phyloP scores from a whole-genome alignment of 371 early-diverging fungal species.

The Quaeritorhiza haematococci region DNA sequence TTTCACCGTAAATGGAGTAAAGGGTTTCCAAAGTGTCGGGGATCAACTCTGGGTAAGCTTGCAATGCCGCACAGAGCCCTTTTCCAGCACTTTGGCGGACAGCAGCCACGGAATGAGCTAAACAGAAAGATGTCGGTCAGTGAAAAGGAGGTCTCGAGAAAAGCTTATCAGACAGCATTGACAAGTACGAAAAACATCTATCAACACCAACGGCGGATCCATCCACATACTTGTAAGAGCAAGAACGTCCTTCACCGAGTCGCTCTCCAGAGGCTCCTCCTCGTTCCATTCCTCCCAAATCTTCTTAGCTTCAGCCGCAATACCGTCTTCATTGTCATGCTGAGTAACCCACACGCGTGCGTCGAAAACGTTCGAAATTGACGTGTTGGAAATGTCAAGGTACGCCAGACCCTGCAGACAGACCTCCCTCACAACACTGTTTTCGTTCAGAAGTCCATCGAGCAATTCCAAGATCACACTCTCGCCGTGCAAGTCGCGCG shows the following conservation, averaged over 20 bases:
- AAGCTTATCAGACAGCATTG: background rate
- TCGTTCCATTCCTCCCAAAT: constrained; percentile 63
- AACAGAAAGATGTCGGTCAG: background rate
- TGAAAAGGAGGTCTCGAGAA: background rate
- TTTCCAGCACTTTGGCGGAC: constrained; percentile 69
- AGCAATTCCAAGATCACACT: constrained; percentile 45
- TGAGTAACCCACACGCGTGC: constrained; percentile 31
- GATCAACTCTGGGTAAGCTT: constrained; percentile 16
- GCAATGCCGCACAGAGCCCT: constrained; percentile 46
- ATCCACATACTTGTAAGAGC: constrained; percentile 37
- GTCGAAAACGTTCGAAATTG: constrained; percentile 29
- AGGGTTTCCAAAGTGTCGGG: constrained; percentile 20
- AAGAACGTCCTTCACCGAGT: constrained; percentile 44
- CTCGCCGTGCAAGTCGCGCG: constrained; percentile 4
- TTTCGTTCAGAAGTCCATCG: constrained; percentile 65
- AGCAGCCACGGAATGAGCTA: constrained; percentile 50
- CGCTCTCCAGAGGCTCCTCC: constrained; percentile 64
- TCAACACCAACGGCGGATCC: constrained; percentile 13
- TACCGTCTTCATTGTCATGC: constrained; percentile 47
- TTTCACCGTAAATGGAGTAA: constrained; percentile 25
- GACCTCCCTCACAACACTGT: constrained; percentile 72
- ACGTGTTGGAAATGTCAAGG: constrained; percentile 3
- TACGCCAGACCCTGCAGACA: constrained; percentile 70
- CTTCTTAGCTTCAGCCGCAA: constrained; percentile 61
- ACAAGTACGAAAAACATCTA: too few species aligned